Percentiles rank a stretch among this genome's conserved stretches.
Conservation (phyloP, 2,329 filamentous ascomycete species). For the Fonsecaea multimorphosa region DNA sequence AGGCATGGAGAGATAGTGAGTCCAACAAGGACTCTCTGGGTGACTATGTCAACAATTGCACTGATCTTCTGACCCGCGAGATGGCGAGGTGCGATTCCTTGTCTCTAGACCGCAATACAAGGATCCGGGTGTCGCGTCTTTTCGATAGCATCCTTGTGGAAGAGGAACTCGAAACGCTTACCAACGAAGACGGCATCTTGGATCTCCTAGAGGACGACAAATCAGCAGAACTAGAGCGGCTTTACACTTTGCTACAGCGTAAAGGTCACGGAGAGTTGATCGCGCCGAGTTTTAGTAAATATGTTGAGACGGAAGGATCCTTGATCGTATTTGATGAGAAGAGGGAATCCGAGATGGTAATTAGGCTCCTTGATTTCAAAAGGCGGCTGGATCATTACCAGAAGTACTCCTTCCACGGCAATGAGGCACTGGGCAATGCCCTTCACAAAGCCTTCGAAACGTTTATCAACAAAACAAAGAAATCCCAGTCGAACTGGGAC, state of each 20-base stretch:
- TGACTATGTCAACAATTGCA: conserved; percentile 74
- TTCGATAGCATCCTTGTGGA: conserved; percentile 76
- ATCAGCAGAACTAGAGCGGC: conserved; percentile 70
- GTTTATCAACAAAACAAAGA: conserved; percentile 89
- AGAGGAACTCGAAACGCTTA: conserved; percentile 68
- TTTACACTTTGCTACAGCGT: conserved; percentile 79
- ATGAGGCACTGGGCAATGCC: conserved; percentile 77
- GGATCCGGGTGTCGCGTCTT: conserved; percentile 73
- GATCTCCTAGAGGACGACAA: conserved; percentile 75
- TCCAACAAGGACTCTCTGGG: conserved; percentile 68
- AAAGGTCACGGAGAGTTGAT: conserved; percentile 73
- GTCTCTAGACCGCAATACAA: conserved; percentile 82
- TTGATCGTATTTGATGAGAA: conserved; percentile 78
- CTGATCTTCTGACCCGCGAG: conserved; percentile 73
- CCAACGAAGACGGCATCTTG: conserved; percentile 70
- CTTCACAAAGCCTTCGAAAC: conserved; percentile 83
- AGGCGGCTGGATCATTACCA: conserved; percentile 77
- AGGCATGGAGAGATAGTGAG: conserved; percentile 71
- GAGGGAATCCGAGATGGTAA: conserved; percentile 82
- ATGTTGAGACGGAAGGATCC: conserved; percentile 77
- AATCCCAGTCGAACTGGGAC: conserved; percentile 72
- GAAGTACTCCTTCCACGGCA: conserved; percentile 74
- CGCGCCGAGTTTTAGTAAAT: conserved; percentile 74
- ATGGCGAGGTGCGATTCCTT: conserved; percentile 77
- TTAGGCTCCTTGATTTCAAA: conserved; percentile 80